Base-by-base conservation (phyloP, 139 green algal genomes). In the Picochlorum sp. region DNA sequence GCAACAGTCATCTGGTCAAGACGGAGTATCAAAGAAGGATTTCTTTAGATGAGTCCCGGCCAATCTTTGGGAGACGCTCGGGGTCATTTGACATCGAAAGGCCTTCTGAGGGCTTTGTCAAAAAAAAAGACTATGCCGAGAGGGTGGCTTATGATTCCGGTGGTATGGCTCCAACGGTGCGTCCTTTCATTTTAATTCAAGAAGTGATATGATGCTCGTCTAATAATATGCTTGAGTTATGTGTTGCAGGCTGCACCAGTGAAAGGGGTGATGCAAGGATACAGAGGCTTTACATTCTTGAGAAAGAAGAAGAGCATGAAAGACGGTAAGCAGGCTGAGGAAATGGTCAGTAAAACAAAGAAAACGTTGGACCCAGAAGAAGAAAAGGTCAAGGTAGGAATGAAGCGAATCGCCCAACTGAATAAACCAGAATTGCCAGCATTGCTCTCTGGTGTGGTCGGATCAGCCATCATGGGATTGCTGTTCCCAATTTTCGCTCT, bases 401-500 rank as follows among this genome's bases (percentile, higher is more conserved):
- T 26, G 47, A 21, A 21, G 11, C 16, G 47, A 54, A 54, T 54
- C n/a, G 47, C 47, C 15, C n/a, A 20, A 14, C 72, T 87, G 28
- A 90, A 89, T 63, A 49, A 45, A 34, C 73, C 77, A 11, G 82
- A 92, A 70, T 70, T 72, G 70, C 56, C 45, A 1, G 80, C 63
- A 3, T 61, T 54, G 0, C 6, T 84, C 1, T 2, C 81, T 1
- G 85, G 87, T 51, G 54, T 66, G 49, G 1, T 79, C 0, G 76
- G 74, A 1, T 81, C 72, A 1, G 62, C 44, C 1, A 70, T 62
- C 0, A 62, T 81, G 24, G 87, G 87, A 16, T 38, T 66, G 10
- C 61, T 87, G 54, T 85, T 83, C 79, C 87, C 87, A 0, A 71
- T 61, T 24, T 91, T 92, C 44, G 66, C 79, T 2, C 73, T 92